Evolutionary conservation across 805 yeast genomes (phyloP), one percentile per base, ranked within the genome.

Genomic region (Wickerhamiella azymoides): DNA sequence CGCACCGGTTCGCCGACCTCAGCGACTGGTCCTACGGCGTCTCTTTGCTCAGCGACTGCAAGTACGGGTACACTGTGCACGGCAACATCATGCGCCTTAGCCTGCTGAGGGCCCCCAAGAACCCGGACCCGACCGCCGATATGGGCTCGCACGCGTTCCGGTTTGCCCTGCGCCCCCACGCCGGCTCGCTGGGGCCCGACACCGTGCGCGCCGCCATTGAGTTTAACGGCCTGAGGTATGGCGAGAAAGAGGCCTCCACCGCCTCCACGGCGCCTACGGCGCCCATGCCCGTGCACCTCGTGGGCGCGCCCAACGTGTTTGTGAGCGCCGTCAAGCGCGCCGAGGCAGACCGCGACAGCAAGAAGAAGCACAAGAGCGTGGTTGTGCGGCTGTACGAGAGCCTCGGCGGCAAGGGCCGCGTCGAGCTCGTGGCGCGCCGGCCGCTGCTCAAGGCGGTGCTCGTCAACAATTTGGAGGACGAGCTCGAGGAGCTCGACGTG

Each of bases 121-220:
- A 85, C 17, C 98, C 98, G 0, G 98, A 89, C 70, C 88, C 80
- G 8, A 71, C 77, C 58, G 96, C 97, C 8, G 98, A 89, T 61
- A 85, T 92, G 83, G 97, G 96, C 2, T 59, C 65, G 16, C 98
- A 89, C 62, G 68, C 67, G 47, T 82, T 92, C 66, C 77, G 77
- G 50, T 92, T 88, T 62, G 93, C 93, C 0, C 63, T 89, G 32
- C 73, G 75, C 48, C 96, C 97, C 4, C 98, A 89, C 61, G 54
- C 58, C 17, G 95, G 94, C 3, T 63, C 72, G 0, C 66, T 89
- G 41, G 69, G 75, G 9, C 59, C 70, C 1, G 75, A 76, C 19
- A 77, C 85, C 2, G 88, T 89, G 11, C 73, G 74, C 49, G 70
- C 79, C 39, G 95, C 84, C 0, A 75, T 80, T 64, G 80, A 81